Evolutionary conservation across 2,329 filamentous ascomycete genomes (phyloP), one percentile per base, ranked within the genome.

Genomic region (Zymoseptoria crescenta): DNA sequence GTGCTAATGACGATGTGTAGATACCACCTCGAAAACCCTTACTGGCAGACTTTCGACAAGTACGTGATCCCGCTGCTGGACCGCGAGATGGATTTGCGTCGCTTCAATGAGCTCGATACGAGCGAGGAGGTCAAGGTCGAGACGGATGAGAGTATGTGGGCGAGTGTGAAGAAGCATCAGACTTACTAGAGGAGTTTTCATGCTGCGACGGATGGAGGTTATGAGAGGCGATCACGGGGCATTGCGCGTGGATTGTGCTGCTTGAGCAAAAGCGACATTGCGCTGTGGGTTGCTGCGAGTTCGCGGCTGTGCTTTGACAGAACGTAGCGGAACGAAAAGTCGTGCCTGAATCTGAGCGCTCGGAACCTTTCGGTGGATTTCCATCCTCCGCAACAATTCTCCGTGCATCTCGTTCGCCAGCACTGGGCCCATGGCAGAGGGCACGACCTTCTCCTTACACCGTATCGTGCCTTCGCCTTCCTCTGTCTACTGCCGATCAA

Each of bases 1-100:
- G 28, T 52, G 27, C 27, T 50, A 8, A 50, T 30, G 7, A 28
- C 20, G 10, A 52, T 29, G 70, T 65, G 24, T 28, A 74, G 75
- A 59, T 78, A 77, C 65, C 76, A 79, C 60, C 71, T 79, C 7
- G 73, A 76, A 68, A 88, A 88, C 73, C 86, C 86, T 0, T 88
- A 88, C 78, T 88, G 85, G 85, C 81, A 88, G 77, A 88, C 87
- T 0, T 89, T 90, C 67, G 87, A 89, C 71, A 85, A 86, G 5
- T 89, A 89, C 67, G 87, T 90, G 29, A 77, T 84, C 53, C 87
- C 87, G 2, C 70, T 90, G 59, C 74, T 91, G 55, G 86, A 85
- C 65, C 80, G 80, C 70, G 79, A 81, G 8, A 89, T 89, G 86
- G 87, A 90, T 71, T 72, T 90, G 62, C 77, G 86, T 56, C 77